These are phyloP conservation scores for Nannizziopsis arthrosporioides DNA, from an alignment of 2,329 filamentous ascomycete genomes.

Conservation along the genomic window DNA sequence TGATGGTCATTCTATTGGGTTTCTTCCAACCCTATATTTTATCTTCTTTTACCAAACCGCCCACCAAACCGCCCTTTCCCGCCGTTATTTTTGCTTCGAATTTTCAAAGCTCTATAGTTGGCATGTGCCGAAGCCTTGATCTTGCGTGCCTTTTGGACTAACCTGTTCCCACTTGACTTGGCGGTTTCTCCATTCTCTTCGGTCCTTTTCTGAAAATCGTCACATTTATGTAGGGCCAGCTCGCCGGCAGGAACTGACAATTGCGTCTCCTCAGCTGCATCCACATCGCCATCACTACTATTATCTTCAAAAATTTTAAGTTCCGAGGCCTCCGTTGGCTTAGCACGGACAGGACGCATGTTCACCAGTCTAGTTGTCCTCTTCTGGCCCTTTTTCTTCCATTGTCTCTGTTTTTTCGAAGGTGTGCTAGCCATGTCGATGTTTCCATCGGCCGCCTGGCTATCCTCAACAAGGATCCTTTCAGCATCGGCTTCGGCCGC, in stretches of 20 bases:
- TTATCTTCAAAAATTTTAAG: slow-evolving; percentile 13
- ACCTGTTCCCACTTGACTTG: slow-evolving; percentile 6
- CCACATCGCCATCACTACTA: slow-evolving; percentile 22
- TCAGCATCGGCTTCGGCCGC: slow-evolving; percentile 19
- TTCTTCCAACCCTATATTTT: not conserved
- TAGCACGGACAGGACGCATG: slow-evolving; percentile 32
- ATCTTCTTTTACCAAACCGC: slow-evolving; percentile 29
- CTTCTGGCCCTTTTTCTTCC: slow-evolving; percentile 41
- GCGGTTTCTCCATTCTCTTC: slow-evolving; percentile 14
- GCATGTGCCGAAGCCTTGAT: slow-evolving; percentile 38
- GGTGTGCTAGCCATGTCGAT: slow-evolving; percentile 6
- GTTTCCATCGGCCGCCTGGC: slow-evolving; percentile 20
- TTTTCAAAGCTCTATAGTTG: slow-evolving; percentile 39
- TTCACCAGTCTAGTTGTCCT: slow-evolving; percentile 35
- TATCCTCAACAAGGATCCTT: slow-evolving; percentile 25
- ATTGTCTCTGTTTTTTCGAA: slow-evolving; percentile 17
- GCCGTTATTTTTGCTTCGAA: slow-evolving; percentile 29
- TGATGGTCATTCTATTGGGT: too few relatives aligned
- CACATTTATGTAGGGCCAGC: slow-evolving; percentile 10
- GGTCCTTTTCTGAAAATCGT: not conserved
- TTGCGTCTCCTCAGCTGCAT: slow-evolving; percentile 24
- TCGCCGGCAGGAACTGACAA: not conserved
- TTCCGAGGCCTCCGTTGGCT: slow-evolving; percentile 22
- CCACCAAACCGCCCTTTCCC: slow-evolving; percentile 31
- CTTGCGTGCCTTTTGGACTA: slow-evolving; percentile 22